Conservation (phyloP, 164 flowering plant species). For the Vitis riparia region DNA sequence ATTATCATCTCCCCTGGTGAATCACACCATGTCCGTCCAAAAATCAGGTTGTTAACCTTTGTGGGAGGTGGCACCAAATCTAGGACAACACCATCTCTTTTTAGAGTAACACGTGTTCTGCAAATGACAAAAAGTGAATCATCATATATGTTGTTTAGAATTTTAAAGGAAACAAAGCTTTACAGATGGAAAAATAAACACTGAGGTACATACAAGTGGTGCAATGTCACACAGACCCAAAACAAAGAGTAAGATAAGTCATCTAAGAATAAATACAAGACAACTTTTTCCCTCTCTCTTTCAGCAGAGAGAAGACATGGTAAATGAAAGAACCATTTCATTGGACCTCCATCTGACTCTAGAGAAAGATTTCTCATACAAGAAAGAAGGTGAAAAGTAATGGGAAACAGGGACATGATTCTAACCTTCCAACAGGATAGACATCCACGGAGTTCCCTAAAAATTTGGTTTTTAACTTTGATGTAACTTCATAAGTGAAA, state of each 20-base stretch:
- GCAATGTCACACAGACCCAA: no score
- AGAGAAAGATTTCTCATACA: neutral
- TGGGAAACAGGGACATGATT: neutral
- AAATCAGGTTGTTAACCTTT: constrained; percentile 71
- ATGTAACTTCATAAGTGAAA: constrained; percentile 75
- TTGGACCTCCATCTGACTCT: neutral
- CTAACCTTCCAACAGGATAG: constrained; percentile 85
- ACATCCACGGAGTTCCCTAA: constrained; percentile 80
- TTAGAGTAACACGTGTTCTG: constrained; percentile 72
- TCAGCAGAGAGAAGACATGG: no score
- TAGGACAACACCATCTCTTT: constrained; percentile 65
- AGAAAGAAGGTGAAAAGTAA: neutral
- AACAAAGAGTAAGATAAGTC: no score
- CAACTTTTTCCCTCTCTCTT: no score
- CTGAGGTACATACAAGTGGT: neutral
- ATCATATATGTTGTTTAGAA: neutral
- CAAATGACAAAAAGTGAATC: constrained; percentile 9
- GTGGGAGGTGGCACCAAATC: constrained; percentile 86
- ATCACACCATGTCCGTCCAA: constrained; percentile 86
- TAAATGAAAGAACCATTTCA: neutral
- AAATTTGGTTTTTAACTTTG: constrained; percentile 75
- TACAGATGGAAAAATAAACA: neutral
- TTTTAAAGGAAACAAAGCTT: no score
- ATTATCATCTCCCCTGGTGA: constrained; percentile 80
- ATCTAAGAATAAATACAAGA: no score